Base-by-base conservation (phyloP, 2,329 filamentous ascomycete species). In the Thielaviopsis punctulata region DNA sequence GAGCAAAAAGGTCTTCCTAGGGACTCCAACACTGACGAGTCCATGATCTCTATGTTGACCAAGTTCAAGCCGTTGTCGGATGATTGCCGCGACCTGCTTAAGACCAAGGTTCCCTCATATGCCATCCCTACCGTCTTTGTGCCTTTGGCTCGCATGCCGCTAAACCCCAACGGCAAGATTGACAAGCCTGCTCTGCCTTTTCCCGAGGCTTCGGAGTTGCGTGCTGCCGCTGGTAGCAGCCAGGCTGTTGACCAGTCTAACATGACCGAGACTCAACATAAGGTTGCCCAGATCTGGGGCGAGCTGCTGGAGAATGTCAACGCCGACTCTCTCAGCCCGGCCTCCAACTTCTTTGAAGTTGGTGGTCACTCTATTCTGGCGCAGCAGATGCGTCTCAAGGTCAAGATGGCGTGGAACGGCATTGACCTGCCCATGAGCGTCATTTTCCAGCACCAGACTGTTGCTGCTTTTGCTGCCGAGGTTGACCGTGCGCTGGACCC, bases 131-230 rank as follows among this genome's bases (percentile, higher is more conserved):
- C 60, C 9, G 58, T 57, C 30, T 66, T 60, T 47, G 66, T 68
- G 46, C 51, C 62, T 9, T 57, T 67, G n/a, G 30, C 61, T 18
- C 55, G 55, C 21, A 59, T 59, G 57, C 57, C 57, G 18, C 45
- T 59, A 19, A 59, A 86, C 62, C 83, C 84, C 15, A 86, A 87
- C 58, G 83, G 84, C 58, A 90, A 90, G 67, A 77, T 89, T 48
- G 86, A 92, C 65, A 82, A 79, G 62, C 82, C 84, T 19, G 80
- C 79, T 1, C 68, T 92, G 51, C 86, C 86, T 0, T 90, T 87
- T 73, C 86, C 86, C 0, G 52, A 50, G 45, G 49, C 45, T 10
- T 53, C 51, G 4, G 51, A 52, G 25, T 52, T 56, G 21, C 54
- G 55, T 33, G 56, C 52, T 15, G 49, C 55, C 27, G 47, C 51